Evolutionary conservation across 2,329 filamentous ascomycete species (phyloP), one percentile per base, ranked within the genome.

Genomic region (Aaosphaeria pasadenensis): DNA sequence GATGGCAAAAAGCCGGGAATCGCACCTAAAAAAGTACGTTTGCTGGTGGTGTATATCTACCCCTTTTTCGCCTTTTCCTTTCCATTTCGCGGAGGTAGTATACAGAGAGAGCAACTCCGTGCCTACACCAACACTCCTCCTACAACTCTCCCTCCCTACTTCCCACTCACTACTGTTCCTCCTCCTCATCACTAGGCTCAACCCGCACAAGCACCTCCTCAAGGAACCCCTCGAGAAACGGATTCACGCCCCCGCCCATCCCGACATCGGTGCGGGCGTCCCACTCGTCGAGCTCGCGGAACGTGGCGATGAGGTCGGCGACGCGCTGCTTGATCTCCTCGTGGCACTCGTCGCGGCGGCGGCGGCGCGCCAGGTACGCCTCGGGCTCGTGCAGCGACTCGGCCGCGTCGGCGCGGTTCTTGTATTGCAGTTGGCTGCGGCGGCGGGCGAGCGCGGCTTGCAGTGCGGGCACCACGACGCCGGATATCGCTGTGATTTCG

Each of bases 191-290:
- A 52, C 91, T 78, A 4, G 91, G 89, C 74, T 97, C 92, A 11
- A 97, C 89, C 47, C 94, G 77, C 33, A 96, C 91, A 24, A 99
- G 75, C 28, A 99, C 87, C 75, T 99, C 94, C 69, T 99, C 94
- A 32, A 99, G 74, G 53, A 97, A 82, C 0, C 91, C 92, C 69
- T 99, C 94, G 6, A 97, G 72, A 58, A 97, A 95, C 1, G 88
- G 89, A 40, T 85, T 85, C 2, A 96, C 91, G 29, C 92, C 91
- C 40, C 89, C 86, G 0, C 91, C 92, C 92, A 97, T 96, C 1
- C 91, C 90, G 7, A 97, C 90, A 5, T 91, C 89, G 58, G 90
- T 88, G 39, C 85, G 82, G 67, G 87, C 87, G 71, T 99, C 94
- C 71, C 86, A 88, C 54, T 87, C 82, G 69, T 99, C 92, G 62